phyloP scores from a whole-genome alignment of 352 stramenopile species.

The Globisporangium paddicum region DNA sequence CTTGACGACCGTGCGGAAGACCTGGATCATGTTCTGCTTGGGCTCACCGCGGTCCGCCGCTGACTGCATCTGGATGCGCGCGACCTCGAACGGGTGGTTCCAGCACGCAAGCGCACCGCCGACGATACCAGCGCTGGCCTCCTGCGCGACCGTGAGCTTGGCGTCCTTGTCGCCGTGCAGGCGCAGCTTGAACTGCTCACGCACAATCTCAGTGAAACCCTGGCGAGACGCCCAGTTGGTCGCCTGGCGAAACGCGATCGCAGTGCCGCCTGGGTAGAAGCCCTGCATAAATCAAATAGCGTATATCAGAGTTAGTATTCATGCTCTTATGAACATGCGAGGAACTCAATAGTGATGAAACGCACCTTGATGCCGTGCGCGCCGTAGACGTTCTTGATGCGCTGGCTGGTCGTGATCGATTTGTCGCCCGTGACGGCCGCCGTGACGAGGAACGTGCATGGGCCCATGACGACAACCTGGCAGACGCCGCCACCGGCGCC shows the following conservation, averaged over 20 bases:
- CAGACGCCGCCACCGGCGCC: slow-evolving; percentile 83
- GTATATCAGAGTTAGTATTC: neutral
- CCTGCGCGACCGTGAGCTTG: slow-evolving; percentile 87
- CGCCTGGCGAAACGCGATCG: slow-evolving; percentile 89
- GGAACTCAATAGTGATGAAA: neutral
- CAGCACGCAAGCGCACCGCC: slow-evolving; percentile 85
- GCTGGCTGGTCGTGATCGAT: slow-evolving; percentile 80
- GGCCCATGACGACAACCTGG: slow-evolving; percentile 88
- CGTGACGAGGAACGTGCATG: slow-evolving; percentile 90
- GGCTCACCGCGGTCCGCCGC: slow-evolving; percentile 83
- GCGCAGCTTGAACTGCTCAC: slow-evolving; percentile 76
- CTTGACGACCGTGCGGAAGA: slow-evolving; percentile 84
- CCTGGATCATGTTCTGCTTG: slow-evolving; percentile 89
- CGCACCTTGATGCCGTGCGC: slow-evolving; percentile 67
- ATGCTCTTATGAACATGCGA: too few relatives aligned
- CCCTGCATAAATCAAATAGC: slow-evolving; percentile 24
- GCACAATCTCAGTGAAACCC: slow-evolving; percentile 89
- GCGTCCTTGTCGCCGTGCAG: slow-evolving; percentile 81
- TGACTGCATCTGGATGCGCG: slow-evolving; percentile 91
- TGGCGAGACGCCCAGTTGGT: slow-evolving; percentile 91
- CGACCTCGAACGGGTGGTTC: slow-evolving; percentile 92
- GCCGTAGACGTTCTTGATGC: slow-evolving; percentile 82
- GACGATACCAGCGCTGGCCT: slow-evolving; percentile 82
- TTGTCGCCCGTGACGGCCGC: slow-evolving; percentile 88
- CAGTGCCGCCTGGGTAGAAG: slow-evolving; percentile 89